Evolutionary conservation across 2,329 filamentous ascomycete species (phyloP).

Genomic region (Trichoderma citrinoviride): DNA sequence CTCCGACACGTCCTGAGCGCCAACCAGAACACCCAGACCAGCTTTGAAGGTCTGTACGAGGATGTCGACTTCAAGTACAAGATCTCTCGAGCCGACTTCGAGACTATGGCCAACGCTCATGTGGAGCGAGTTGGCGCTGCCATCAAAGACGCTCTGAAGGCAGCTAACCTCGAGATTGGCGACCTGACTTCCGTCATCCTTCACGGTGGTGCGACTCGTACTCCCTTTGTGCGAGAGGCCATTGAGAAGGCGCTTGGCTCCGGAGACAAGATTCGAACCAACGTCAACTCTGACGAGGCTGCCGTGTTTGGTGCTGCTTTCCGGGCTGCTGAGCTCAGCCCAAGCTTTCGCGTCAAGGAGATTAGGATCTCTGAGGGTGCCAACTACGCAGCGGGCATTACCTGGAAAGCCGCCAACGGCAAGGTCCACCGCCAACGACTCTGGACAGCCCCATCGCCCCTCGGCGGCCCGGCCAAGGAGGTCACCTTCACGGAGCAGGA

Average conservation of each 20-base stretch:
- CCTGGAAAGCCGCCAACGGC: conserved; percentile 66
- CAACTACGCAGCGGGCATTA: conserved; percentile 70
- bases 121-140: conserved; percentile 65
- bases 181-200: conserved; percentile 90
- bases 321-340: conserved; percentile 86
- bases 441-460: conserved; percentile 72
- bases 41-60: conserved; percentile 86
- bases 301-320: conserved; percentile 96
- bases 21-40: conserved; percentile 75
- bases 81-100: conserved; percentile 75
- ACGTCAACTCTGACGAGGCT: conserved; percentile 95
- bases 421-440: conserved; percentile 77
- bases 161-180: conserved; percentile 67
- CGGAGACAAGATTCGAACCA: conserved; percentile 78
- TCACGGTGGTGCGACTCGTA: conserved; percentile 84
- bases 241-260: conserved; percentile 73
- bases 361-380: conserved; percentile 79
- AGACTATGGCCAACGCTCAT: conserved; percentile 69
- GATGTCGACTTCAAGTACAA: conserved; percentile 94
- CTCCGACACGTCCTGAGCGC: conserved; percentile 88
- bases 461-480: conserved; percentile 76
- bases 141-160: conserved; percentile 70
- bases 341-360: conserved; percentile 96
- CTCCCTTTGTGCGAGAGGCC: conserved; percentile 88
- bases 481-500: conserved; percentile 77